Base-by-base conservation (phyloP, 169 alveolate species). In the Plasmodium falciparum region DNA sequence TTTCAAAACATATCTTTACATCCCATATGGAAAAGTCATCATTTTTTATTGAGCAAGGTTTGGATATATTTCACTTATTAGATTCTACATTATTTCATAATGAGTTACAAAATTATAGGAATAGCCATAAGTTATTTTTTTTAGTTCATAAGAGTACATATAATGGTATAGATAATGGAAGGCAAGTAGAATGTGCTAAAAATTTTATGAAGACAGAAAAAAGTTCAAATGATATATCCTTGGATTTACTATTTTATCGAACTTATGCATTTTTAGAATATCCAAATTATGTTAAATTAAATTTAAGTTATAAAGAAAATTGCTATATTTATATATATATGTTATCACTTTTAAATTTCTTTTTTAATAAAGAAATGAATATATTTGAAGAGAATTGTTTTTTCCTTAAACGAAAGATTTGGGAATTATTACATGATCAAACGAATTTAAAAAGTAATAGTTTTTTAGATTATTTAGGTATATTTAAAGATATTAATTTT, bases 351-450 rank as follows among this genome's bases (percentile, higher is more conserved):
- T 58, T 78, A 15, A 78, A 78, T 15, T 45, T 78, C 29, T 67
- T 78, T 50, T 78, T 78, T 65, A 78, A 78, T 71, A 78, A 78
- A 47, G 49, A 66, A 29, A 56, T 43, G 20, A 39, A 54, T 26
- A 50, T 78, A 29, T 78, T 78, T 54, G 67, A 56, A 39, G 80
- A 78, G 29, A 78, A 78, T 66, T 78, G 89, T 65, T 78, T 78
- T 66, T 78, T 78, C 65, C 67, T 78, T 78, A 78, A 78, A 49
- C 65, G 66, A 15, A 66, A 43, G 54, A 20, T 78, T 47, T 78
- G 89, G 89, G 63, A 66, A 20, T 58, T 78, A 78, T 29, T 78
- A 22, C 89, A 78, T 58, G 78, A 78, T 7, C 72, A 70, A 50
- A 52, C 89, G 2, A 78, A 78, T 52, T 33, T 78, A 22, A 78